phyloP scores from a whole-genome alignment of 108 stramenopile genomes.

The Conticribra guillardii region DNA sequence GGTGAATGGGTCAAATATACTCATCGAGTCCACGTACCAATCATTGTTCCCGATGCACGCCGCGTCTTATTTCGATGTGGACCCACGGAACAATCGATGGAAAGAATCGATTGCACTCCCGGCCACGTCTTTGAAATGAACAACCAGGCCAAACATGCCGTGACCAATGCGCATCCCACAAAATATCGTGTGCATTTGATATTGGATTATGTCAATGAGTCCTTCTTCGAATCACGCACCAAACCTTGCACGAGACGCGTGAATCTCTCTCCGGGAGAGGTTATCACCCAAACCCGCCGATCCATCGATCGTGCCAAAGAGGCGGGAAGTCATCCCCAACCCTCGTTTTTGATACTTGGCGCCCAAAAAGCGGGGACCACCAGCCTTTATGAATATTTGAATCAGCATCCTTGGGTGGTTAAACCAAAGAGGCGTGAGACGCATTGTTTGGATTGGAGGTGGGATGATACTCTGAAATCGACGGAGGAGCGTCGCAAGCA shows the following conservation, averaged over 20 bases:
- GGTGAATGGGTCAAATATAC: conserved; percentile 94
- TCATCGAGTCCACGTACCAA: conserved; percentile 96
- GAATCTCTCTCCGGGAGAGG: conserved; percentile 75
- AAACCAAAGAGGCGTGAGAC: conserved; percentile 91
- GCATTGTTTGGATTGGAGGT: conserved; percentile 97
- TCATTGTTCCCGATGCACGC: conserved; percentile 74
- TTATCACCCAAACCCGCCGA: conserved; percentile 90
- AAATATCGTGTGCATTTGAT: conserved; percentile 92
- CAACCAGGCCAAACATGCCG: conserved; percentile 96
- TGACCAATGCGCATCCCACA: conserved; percentile 76
- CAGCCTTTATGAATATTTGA: conserved; percentile 91
- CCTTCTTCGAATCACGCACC: conserved; percentile 27
- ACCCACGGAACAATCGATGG: conserved; percentile 61
- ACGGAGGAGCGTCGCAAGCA: conserved; percentile 50
- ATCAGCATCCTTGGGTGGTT: conserved; percentile 90
- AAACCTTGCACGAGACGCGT: conserved; percentile 48
- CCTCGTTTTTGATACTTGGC: conserved; percentile 86
- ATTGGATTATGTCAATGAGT: conserved; percentile 91
- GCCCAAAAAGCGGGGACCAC: conserved; percentile 98
- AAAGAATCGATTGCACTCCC: conserved; percentile 80
- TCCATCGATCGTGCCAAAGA: conserved; percentile 83
- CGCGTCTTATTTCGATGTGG: conserved; percentile 91
- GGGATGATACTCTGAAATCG: conserved; percentile 64
- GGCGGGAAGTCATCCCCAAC: conserved; percentile 60
- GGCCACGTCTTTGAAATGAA: conserved; percentile 98